Base-by-base conservation (phyloP, 139 green algal genomes). In the Tetraselmis chui region DNA sequence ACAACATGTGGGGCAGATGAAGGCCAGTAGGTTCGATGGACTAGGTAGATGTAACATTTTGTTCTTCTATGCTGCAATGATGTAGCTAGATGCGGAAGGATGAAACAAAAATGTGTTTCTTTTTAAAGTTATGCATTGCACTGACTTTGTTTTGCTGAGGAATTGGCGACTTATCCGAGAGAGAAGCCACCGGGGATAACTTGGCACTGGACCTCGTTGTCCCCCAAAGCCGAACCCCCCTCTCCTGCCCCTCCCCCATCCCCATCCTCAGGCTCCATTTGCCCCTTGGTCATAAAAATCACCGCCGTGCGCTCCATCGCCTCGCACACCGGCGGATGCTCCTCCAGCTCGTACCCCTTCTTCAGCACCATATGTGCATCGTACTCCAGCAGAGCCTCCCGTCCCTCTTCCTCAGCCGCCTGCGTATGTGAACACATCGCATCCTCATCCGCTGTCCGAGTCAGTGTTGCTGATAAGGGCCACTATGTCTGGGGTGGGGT, bases 331-430 rank as follows among this genome's bases (percentile, higher is more conserved):
- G 81, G 89, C 0, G 76, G 82, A 30, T 90, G 76, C 77, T 93
- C 87, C 77, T 95, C 91, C 29, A 84, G 59, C 80, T 94, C 91
- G 59, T 95, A 95, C 23, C 87, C 91, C 31, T 89, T 91, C 1
- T 82, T 81, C n/a, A 97, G 85, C 11, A 90, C 81, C 59, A 89
- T 83, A 0, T 87, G 87, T 26, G 90, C 93, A n/a, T 90, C 82
- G 18, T 87, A 76, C 32, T 86, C 81, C 93, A 91, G 96, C 32
- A 97, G 84, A n/a, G 78, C 86, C 45, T 90, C 85, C 5, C 91
- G 77, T 1, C 88, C 92, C 18, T 76, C 27, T 2, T 89, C 87
- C 58, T 78, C 78, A 0, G 80, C 79, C 28, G 84, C 80, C 84
- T 84, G 59, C 2, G 81, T 28, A 26, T 28, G 59, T 26, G 59